phyloP scores from a whole-genome alignment of 2,329 filamentous ascomycete genomes.

The Fusarium sp. region DNA sequence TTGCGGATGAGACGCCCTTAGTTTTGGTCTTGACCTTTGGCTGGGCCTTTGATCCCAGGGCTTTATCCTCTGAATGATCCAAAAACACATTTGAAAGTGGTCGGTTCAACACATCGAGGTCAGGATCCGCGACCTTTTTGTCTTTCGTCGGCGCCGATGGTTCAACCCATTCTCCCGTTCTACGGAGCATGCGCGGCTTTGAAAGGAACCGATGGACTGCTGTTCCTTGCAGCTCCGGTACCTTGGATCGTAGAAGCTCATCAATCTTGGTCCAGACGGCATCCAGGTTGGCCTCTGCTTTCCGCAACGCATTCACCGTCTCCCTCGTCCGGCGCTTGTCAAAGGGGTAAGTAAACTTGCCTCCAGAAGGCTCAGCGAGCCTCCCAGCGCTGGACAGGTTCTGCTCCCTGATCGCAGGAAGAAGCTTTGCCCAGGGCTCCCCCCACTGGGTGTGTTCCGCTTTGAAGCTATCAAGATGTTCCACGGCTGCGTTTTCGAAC shows the following conservation, averaged over 20 bases:
- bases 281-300: slow-evolving; percentile 57
- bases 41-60: not conserved
- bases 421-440: slow-evolving; percentile 15
- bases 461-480: slow-evolving; percentile 40
- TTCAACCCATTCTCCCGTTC: slow-evolving; percentile 62
- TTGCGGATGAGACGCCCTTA: not conserved
- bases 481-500: slow-evolving; percentile 47
- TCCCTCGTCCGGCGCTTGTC: slow-evolving; percentile 58
- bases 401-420: slow-evolving; percentile 20
- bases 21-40: slow-evolving; percentile 38
- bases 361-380: slow-evolving; percentile 48
- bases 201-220: slow-evolving; percentile 45
- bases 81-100: slow-evolving; percentile 42
- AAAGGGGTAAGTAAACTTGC: slow-evolving; percentile 55
- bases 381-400: slow-evolving; percentile 18
- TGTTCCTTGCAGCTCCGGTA: slow-evolving; percentile 35
- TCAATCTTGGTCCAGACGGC: slow-evolving; percentile 20
- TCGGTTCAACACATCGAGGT: slow-evolving; percentile 8
- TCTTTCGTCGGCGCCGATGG: slow-evolving; percentile 25
- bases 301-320: slow-evolving; percentile 55
- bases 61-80: not conserved
- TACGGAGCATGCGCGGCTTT: slow-evolving; percentile 51
- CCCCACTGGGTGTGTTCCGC: slow-evolving; percentile 37
- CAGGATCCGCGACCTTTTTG: not conserved
- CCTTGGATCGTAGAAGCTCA: slow-evolving; percentile 14